A percentile compares a stretch with the other conserved stretches of the same genome.
phyloP scores from a whole-genome alignment of 1,284 basidiomycete species.

The Mycena citricolor region DNA sequence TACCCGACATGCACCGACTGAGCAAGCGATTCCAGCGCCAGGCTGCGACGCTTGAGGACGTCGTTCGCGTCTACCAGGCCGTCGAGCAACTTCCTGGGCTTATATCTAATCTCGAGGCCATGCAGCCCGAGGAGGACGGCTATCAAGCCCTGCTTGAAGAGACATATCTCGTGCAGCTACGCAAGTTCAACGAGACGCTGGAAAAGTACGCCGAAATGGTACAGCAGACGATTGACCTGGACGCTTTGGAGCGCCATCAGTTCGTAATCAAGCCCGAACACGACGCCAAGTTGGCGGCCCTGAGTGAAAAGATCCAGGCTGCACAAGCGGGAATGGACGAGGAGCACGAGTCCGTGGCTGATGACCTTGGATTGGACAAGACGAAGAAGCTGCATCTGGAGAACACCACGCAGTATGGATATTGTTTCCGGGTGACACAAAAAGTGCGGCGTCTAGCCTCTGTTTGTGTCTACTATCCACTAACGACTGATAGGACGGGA shows the following conservation, averaged over 20 bases:
- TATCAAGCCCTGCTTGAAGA: constrained; percentile 63
- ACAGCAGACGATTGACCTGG: constrained; percentile 91
- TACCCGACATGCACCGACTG: constrained; percentile 95
- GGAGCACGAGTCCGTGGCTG: constrained; percentile 76
- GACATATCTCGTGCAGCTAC: constrained; percentile 47
- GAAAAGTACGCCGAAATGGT: constrained; percentile 91
- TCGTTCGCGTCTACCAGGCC: constrained; percentile 95
- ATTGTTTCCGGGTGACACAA: constrained; percentile 93
- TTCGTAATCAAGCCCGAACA: constrained; percentile 95
- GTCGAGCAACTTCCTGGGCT: constrained; percentile 77
- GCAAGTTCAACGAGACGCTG: constrained; percentile 56
- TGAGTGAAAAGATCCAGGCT: constrained; percentile 69
- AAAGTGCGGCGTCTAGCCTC: constrained; percentile 54
- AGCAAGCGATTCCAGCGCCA: constrained; percentile 91
- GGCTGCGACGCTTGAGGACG: constrained; percentile 88
- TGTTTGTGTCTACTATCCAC: neutral
- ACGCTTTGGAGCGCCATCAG: constrained; percentile 81
- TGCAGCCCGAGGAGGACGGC: constrained; percentile 49
- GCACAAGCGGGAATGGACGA: constrained; percentile 81
- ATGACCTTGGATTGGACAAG: constrained; percentile 80
- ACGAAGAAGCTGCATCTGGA: constrained; percentile 98
- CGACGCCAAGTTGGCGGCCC: constrained; percentile 70
- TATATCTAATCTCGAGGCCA: constrained; percentile 58
- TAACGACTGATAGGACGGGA: constrained; percentile 64
- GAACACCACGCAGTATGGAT: constrained; percentile 88